A percentile compares a stretch with the other conserved stretches of the same genome.
Conservation (phyloP, 2,329 filamentous ascomycete species). For the Neobulgaria alba region DNA sequence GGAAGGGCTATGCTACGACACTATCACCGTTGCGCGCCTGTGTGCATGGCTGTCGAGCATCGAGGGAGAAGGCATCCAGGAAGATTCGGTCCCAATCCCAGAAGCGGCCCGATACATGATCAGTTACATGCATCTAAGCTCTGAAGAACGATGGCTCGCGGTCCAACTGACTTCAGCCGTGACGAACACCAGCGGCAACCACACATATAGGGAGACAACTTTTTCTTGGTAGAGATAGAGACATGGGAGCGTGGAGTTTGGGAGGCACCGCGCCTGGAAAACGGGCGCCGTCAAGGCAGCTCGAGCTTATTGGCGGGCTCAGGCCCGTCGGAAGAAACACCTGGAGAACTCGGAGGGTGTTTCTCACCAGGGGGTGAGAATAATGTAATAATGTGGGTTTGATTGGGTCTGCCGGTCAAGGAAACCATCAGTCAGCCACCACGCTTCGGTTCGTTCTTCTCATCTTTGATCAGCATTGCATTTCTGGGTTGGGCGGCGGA, state of each 20-base stretch:
- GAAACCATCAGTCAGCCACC: too few species aligned
- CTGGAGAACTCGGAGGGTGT: too few species aligned
- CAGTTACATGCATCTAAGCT: conserved; percentile 26
- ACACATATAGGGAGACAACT: conserved; percentile 25
- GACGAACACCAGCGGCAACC: conserved; percentile 18
- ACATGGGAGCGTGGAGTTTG: neutral
- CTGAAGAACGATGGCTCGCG: conserved; percentile 26
- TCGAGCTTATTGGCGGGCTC: too few species aligned
- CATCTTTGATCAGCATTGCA: too few species aligned
- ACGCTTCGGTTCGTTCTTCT: too few species aligned
- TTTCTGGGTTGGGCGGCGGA: too few species aligned
- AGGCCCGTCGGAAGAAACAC: neutral
- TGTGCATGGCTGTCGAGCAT: conserved; percentile 28
- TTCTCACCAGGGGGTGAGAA: too few species aligned
- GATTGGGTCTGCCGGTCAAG: too few species aligned
- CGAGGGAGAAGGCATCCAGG: conserved; percentile 25
- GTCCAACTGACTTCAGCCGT: conserved; percentile 23
- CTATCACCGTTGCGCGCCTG: conserved; percentile 25
- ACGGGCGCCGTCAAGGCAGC: too few species aligned
- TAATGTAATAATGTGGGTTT: too few species aligned
- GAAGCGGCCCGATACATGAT: conserved; percentile 22
- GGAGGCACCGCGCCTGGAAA: too few species aligned
- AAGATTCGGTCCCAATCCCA: conserved; percentile 22
- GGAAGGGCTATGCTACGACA: conserved; percentile 27
- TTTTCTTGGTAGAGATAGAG: conserved; percentile 24